These are phyloP conservation scores for Pleomassaria siparia DNA, from an alignment of 2,329 filamentous ascomycete genomes.

Conservation along the genomic window DNA sequence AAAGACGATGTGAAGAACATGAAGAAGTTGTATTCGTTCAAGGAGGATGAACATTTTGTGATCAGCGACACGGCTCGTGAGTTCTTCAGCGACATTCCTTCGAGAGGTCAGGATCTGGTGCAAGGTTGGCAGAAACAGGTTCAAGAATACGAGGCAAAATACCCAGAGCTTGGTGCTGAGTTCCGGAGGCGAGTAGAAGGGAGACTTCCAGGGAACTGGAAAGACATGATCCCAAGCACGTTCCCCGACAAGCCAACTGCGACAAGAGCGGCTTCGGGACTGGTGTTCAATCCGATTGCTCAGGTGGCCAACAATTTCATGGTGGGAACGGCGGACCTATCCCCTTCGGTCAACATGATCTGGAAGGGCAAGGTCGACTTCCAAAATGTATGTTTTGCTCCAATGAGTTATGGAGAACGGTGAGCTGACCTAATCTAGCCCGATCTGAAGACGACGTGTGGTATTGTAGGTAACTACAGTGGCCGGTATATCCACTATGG, in stretches of 20 bases:
- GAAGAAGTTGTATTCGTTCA: slow-evolving; percentile 54
- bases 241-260: slow-evolving; percentile 53
- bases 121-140: slow-evolving; percentile 53
- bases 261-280: slow-evolving; percentile 53
- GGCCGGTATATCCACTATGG: slow-evolving; percentile 55
- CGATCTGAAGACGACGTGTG: slow-evolving; percentile 41
- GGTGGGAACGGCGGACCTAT: slow-evolving; percentile 65
- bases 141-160: slow-evolving; percentile 45
- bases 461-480: slow-evolving; percentile 57
- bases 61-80: slow-evolving; percentile 50
- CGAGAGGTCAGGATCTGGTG: slow-evolving; percentile 51
- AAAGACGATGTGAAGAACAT: slow-evolving; percentile 56
- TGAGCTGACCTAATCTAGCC: slow-evolving; percentile 24
- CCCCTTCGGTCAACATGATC: slow-evolving; percentile 55
- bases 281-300: slow-evolving; percentile 57
- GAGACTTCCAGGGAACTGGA: slow-evolving; percentile 53
- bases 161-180: slow-evolving; percentile 55
- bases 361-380: slow-evolving; percentile 57
- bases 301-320: slow-evolving; percentile 93
- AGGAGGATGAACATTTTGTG: slow-evolving; percentile 52
- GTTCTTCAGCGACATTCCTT: slow-evolving; percentile 56
- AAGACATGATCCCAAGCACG: slow-evolving; percentile 52
- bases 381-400: slow-evolving; percentile 46
- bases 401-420: not conserved
- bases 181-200: slow-evolving; percentile 53